Evolutionary conservation across 2,329 filamentous ascomycete genomes (phyloP), one percentile per base, ranked within the genome.

Genomic region (Myriangium duriaei): DNA sequence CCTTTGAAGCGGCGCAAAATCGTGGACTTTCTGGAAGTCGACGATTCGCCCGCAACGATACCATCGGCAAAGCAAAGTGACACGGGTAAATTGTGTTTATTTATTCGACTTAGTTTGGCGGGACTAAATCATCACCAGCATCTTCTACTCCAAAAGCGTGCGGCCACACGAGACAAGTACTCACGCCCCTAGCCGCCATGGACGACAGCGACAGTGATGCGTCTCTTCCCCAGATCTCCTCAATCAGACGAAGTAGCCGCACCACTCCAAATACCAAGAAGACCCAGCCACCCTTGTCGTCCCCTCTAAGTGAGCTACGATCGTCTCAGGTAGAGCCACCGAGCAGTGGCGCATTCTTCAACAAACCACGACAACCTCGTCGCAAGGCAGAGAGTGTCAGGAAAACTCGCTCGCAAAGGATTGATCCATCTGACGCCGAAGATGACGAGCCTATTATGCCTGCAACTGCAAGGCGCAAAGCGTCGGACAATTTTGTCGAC

Each of bases 401-500:
- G 13, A 17, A 11, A 5, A 39, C 29, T 26, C 36, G 36, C 17
- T 39, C 36, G 5, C 32, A 15, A 11, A 18, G 21, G 7, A 5
- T 19, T 9, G 18, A 18, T n/a, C 11, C 29, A 7, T 34, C 35
- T 4, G 33, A 43, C 5, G 48, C 49, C 11, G 54, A 51, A 36
- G 55, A 58, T 29, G 54, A 58, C 24, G 29, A 53, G 1, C 38
- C 45, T 30, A 47, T 53, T 14, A 43, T 51, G 11, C 34, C 43
- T 4, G 42, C 45, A 6, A 42, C 38, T 24, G 49, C 48, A 33
- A 44, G 47, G 7, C 19, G 36, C 9, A 39, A 44, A 24, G 13
- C 38, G 28, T 39, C 36, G 5, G 36, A 39, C 30, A 39, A 33
- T 15, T 24, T 39, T 19, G 15, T 39, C 12, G 36, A 39, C 19